Evolutionary conservation across 2,329 filamentous ascomycete genomes (phyloP), one percentile per base, ranked within the genome.

Genomic region (Rhynchosporium secalis): DNA sequence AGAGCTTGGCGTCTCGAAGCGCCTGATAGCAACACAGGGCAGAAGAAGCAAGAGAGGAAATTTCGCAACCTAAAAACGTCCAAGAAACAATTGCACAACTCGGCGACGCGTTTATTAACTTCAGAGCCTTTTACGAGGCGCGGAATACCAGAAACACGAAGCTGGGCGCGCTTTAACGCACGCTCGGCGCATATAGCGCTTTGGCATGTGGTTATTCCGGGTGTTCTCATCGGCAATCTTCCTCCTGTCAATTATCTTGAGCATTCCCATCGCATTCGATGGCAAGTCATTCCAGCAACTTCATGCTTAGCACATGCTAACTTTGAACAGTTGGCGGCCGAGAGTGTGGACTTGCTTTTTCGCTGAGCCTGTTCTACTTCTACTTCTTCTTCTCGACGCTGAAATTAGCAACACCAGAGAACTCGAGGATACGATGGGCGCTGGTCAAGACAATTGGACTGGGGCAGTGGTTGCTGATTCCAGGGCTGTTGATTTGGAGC

Each of bases 201-300:
- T 78, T 54, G 51, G 51, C 51, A 96, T 96, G 91, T 92, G 89
- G 89, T 82, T 94, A 77, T 86, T 93, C 77, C 88, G 89, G 75
- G 83, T 89, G 75, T 75, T 93, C 71, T 91, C 91, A 74, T 91
- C 91, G 78, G 82, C 88, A 74, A 78, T 91, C 78, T 98, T 97
- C 79, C 87, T 98, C 72, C 84, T 93, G 78, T 90, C 90, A 78
- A 92, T 97, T 76, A 87, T 98, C 74, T 90, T 98, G 75, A 96
- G 92, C 66, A 95, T 99, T 75, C 95, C 95, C 65, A 88, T 99
- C 75, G 91, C 94, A 72, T 98, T 98, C 80, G 95, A 99, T 85
- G 94, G 51, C 28, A 54, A 4, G 46, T 48, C 9, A 26, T 5
- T 31, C 12, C 46, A 12, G 20, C 2, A 10, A 13, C 6, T 29